Percentiles rank a stretch among this genome's conserved stretches.
Evolutionary conservation across 148 eudicot genomes (phyloP).

Genomic region (Nyssa sinensis): DNA sequence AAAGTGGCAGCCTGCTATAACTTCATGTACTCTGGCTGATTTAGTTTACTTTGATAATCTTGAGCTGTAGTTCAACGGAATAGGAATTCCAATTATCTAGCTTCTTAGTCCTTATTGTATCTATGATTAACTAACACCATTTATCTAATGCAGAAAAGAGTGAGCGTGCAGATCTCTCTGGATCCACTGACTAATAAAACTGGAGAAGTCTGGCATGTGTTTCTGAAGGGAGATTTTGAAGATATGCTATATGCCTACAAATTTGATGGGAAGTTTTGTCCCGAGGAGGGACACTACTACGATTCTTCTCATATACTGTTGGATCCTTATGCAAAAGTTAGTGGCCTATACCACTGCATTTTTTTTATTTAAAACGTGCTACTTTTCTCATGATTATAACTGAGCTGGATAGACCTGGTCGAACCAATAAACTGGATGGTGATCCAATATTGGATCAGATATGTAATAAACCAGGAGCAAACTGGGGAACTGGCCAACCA

Average conservation of each 20-base stretch:
- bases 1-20: neutral
- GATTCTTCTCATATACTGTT: conserved; percentile 66
- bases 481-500: no score
- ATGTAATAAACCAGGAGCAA: no score
- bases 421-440: no score
- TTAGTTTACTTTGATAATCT: neutral
- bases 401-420: no score
- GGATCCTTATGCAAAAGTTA: conserved; percentile 94
- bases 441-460: no score
- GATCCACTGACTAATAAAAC: conserved; percentile 78
- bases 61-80: neutral
- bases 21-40: neutral
- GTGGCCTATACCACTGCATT: conserved; percentile 20
- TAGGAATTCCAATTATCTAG: neutral
- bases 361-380: neutral
- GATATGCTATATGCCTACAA: conserved; percentile 77
- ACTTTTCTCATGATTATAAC: no score
- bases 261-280: conserved; percentile 76
- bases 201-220: conserved; percentile 92
- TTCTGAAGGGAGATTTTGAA: conserved; percentile 72
- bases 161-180: conserved; percentile 71
- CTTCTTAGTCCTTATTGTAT: neutral
- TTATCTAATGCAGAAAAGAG: conserved; percentile 58
- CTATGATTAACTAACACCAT: neutral
- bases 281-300: conserved; percentile 77